A percentile compares a stretch with the other conserved stretches of the same genome.
Evolutionary conservation across 2,329 filamentous ascomycete genomes (phyloP).

Genomic region (Pseudogymnoascus verrucosus): DNA sequence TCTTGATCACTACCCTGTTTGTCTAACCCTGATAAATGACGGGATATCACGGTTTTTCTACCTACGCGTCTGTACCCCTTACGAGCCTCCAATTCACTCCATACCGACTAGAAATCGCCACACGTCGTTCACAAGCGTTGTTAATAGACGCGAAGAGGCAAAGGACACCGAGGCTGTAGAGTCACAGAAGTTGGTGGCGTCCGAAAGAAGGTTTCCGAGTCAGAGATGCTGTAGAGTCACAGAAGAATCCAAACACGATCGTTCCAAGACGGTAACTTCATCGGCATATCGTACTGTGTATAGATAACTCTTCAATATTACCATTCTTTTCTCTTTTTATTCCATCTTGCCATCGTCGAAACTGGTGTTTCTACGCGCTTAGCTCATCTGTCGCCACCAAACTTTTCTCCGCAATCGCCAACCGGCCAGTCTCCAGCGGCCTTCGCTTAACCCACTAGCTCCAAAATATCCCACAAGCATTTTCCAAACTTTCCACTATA

Average conservation of each 20-base stretch:
- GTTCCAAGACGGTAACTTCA: not conserved
- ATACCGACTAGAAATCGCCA: not conserved
- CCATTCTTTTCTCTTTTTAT: not conserved
- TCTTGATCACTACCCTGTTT: not conserved
- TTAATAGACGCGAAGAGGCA: not conserved
- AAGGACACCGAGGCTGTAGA: not conserved
- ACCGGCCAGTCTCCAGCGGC: constrained; percentile 1
- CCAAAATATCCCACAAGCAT: constrained; percentile 9
- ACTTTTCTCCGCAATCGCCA: constrained; percentile 4
- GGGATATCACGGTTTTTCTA: not conserved
- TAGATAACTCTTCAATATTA: not conserved
- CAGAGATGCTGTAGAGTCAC: not conserved
- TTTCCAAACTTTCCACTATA: constrained; percentile 9
- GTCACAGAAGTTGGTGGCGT: not conserved
- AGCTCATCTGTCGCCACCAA: not conserved
- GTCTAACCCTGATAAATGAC: not conserved
- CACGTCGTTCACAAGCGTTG: not conserved
- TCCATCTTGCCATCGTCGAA: not conserved
- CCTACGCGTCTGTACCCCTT: not conserved
- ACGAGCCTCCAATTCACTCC: not conserved
- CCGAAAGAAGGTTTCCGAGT: not conserved
- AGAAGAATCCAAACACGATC: not conserved
- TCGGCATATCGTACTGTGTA: not conserved
- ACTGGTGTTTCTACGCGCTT: not conserved
- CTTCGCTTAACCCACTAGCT: constrained; percentile 5